These are phyloP conservation scores for Diddensiella caesifluorescens DNA, from an alignment of 805 yeast species.

Conservation along the genomic window DNA sequence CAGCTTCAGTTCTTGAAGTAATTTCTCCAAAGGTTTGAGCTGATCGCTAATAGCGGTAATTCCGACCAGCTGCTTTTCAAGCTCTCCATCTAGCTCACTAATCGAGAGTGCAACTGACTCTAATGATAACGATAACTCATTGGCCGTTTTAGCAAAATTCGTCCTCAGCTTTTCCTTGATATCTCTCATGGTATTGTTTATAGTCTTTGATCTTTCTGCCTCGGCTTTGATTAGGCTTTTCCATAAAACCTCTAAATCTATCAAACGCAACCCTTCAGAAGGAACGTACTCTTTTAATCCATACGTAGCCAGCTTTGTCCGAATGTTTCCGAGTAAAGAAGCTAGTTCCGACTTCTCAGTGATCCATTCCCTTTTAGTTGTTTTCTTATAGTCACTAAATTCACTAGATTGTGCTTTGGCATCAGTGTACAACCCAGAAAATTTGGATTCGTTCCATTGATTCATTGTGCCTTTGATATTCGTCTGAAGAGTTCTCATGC, in stretches of 20 bases:
- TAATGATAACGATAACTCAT: constrained; percentile 27
- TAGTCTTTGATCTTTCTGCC: constrained; percentile 28
- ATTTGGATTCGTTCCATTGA: constrained; percentile 28
- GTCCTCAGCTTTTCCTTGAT: constrained; percentile 32
- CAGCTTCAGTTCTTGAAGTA: constrained; percentile 28
- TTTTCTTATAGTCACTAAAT: constrained; percentile 28
- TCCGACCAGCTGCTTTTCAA: constrained; percentile 36
- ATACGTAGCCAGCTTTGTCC: constrained; percentile 35
- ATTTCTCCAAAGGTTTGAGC: constrained; percentile 32
- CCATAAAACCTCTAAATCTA: constrained; percentile 33
- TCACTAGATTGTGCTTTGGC: constrained; percentile 26
- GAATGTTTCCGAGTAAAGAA: constrained; percentile 34
- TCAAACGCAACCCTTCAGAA: constrained; percentile 28
- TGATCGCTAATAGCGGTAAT: constrained; percentile 35
- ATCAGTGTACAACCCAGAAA: constrained; percentile 26
- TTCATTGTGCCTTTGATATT: constrained; percentile 21
- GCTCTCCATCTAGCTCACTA: constrained; percentile 31
- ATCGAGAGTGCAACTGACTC: constrained; percentile 27
- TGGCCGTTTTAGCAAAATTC: constrained; percentile 33
- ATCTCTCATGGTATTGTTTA: constrained; percentile 31
- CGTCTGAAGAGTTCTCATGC: constrained; percentile 28
- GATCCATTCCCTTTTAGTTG: constrained; percentile 35
- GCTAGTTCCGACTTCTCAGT: constrained; percentile 35
- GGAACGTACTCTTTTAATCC: constrained; percentile 34
- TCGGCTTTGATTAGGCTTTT: constrained; percentile 30